Evolutionary conservation across 2,329 filamentous ascomycete genomes (phyloP), one percentile per base, ranked within the genome.

Genomic region (Aspergillus sp.): DNA sequence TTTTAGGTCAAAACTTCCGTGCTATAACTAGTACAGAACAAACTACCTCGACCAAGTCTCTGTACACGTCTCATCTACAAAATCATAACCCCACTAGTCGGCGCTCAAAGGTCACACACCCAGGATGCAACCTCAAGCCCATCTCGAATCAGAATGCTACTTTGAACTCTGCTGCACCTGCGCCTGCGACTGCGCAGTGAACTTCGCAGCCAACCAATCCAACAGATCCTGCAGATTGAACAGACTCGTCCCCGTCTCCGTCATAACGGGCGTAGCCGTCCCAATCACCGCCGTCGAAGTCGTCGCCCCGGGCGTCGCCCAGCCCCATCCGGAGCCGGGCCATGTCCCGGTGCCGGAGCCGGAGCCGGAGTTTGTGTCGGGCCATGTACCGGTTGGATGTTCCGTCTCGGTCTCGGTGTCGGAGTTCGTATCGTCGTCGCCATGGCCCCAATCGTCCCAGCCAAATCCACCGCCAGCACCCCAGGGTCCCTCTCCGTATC

Each of bases 151-250:
- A 28, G 25, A 28, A 7, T 15, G 11, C 11, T 41, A 41, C 13
- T 41, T 38, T 11, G 15, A 13, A 17, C 4, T 13, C 34, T 2
- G 15, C 34, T 41, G 11, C 34, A 11, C 15, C 34, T 41, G 34
- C 3, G 13, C 13, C 34, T 41, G 34, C 11, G 34, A 41, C 34
- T 41, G 34, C 34, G 34, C 34, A 41, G 34, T 41, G 54, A 53
- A 59, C 50, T 23, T 45, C 15, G n/a, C 46, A 45, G 30, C 38
- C 45, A 59, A 43, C 57, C 57, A 59, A n/a, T 59, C 45, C 9
- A 59, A 17, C 45, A 59, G 25, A 43, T 59, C 57, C 30, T 59
- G 43, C 17, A 59, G 47, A 23, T 53, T 59, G n/a, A 34, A 53
- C 13, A 53, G 22, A 23, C 25, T 25, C 23, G 38, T 17, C 7